These are phyloP conservation scores for Hapsidospora chrysogenum DNA, from an alignment of 495 filamentous ascomycete species.

Conservation along the genomic window DNA sequence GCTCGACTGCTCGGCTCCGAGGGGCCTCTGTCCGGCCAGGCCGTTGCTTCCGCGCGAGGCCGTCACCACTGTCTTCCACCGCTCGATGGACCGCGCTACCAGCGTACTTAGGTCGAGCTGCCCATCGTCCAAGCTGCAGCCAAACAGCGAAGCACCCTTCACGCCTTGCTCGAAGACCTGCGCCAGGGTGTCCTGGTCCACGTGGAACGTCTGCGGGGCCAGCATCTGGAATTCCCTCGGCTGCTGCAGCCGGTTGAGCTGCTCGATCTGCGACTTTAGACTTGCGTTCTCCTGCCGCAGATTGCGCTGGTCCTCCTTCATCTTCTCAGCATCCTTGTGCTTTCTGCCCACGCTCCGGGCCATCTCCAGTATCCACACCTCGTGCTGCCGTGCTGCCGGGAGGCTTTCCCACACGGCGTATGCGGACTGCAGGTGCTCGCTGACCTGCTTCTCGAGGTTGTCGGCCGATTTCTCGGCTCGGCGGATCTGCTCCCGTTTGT, in stretches of 20 bases:
- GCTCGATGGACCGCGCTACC: slow-evolving; percentile 27
- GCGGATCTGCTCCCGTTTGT: slow-evolving; percentile 24
- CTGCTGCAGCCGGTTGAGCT: slow-evolving; percentile 49
- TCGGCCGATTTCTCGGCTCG: slow-evolving; percentile 22
- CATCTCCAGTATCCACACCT: slow-evolving; percentile 66
- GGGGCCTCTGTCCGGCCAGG: slow-evolving; percentile 17
- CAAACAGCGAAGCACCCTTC: slow-evolving; percentile 11
- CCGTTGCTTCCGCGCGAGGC: slow-evolving; percentile 16
- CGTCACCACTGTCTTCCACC: slow-evolving; percentile 35
- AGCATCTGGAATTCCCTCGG: slow-evolving; percentile 54
- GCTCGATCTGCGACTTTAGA: slow-evolving; percentile 51
- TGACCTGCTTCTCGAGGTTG: slow-evolving; percentile 41
- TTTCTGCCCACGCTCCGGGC: slow-evolving; percentile 55
- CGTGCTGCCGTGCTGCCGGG: slow-evolving; percentile 33
- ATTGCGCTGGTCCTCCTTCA: slow-evolving; percentile 42
- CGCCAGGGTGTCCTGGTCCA: slow-evolving; percentile 25
- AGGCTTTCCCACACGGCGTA: slow-evolving; percentile 56
- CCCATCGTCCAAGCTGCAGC: slow-evolving; percentile 23
- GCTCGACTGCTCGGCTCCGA: slow-evolving; percentile 9
- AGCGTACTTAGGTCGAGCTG: slow-evolving; percentile 26
- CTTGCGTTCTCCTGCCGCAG: slow-evolving; percentile 56
- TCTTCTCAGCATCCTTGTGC: slow-evolving; percentile 42
- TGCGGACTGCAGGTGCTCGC: slow-evolving; percentile 49
- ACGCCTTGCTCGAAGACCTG: slow-evolving; percentile 16
- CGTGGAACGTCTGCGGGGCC: slow-evolving; percentile 42